Conservation (phyloP, 2,329 filamentous ascomycete species). For the Fusarium sp. region DNA sequence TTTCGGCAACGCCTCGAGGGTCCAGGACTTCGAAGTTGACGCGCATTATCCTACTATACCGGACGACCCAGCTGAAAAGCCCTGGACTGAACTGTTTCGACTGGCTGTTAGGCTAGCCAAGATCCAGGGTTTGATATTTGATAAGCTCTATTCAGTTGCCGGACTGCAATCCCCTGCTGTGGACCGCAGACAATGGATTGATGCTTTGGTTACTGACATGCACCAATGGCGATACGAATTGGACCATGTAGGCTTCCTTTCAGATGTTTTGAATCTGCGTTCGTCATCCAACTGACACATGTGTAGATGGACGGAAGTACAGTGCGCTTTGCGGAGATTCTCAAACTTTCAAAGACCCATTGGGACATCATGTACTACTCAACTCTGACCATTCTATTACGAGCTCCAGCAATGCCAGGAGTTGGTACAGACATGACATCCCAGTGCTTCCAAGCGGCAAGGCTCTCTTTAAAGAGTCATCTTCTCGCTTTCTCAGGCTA, state of each 20-base stretch:
- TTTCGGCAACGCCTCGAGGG: constrained; percentile 19
- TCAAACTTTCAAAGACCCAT: constrained; percentile 2
- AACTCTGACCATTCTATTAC: constrained; percentile 21
- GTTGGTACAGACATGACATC: constrained; percentile 19
- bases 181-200: constrained; percentile 11
- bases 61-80: background rate
- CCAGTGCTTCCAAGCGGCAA: constrained; percentile 28
- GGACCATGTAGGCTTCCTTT: background rate
- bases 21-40: constrained; percentile 32
- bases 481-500: constrained; percentile 29
- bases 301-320: constrained; percentile 9
- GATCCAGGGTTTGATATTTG: constrained; percentile 15
- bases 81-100: constrained; percentile 20
- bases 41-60: constrained; percentile 5
- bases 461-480: constrained; percentile 19
- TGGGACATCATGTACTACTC: constrained; percentile 39
- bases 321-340: constrained; percentile 3
- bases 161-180: background rate
- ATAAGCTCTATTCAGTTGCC: constrained; percentile 21
- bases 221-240: constrained; percentile 21
- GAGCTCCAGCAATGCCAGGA: constrained; percentile 18
- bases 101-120: constrained; percentile 23
- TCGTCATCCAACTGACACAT: background rate
- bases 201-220: constrained; percentile 5
- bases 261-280: rapidly evolving